phyloP scores from a whole-genome alignment of 352 stramenopile genomes.

The Phytophthora meadii region DNA sequence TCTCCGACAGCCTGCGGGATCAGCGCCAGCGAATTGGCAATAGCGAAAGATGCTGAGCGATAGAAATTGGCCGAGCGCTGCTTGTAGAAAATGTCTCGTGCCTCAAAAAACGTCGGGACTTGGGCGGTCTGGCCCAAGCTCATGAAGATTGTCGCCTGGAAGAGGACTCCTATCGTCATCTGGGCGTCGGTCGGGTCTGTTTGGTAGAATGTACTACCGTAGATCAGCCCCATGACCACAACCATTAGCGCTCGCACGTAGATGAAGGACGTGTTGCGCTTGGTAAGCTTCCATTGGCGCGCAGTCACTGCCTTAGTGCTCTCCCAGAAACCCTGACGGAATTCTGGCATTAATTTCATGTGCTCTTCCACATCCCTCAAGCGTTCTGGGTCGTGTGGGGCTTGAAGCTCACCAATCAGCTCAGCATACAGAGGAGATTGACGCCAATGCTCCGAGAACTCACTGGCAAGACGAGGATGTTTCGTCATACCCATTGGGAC shows the following conservation, averaged over 20 bases:
- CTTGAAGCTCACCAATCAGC: slow-evolving; percentile 8
- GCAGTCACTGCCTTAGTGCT: slow-evolving; percentile 42
- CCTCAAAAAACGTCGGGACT: slow-evolving; percentile 77
- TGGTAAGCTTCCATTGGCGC: slow-evolving; percentile 52
- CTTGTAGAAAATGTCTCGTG: slow-evolving; percentile 81
- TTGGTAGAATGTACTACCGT: slow-evolving; percentile 57
- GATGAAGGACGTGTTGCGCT: slow-evolving; percentile 50
- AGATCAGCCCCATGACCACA: slow-evolving; percentile 54
- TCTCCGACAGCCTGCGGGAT: slow-evolving; percentile 54
- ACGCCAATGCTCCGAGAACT: slow-evolving; percentile 37
- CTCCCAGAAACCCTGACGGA: slow-evolving; percentile 30
- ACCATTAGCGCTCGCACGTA: slow-evolving; percentile 40
- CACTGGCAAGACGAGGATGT: slow-evolving; percentile 27
- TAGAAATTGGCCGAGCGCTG: slow-evolving; percentile 84
- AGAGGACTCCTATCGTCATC: slow-evolving; percentile 78
- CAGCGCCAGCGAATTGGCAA: slow-evolving; percentile 40
- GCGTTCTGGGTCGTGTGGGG: slow-evolving; percentile 9
- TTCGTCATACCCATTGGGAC: slow-evolving; percentile 15
- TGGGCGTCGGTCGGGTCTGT: slow-evolving; percentile 46
- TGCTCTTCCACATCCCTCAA: slow-evolving; percentile 64
- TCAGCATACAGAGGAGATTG: slow-evolving; percentile 10
- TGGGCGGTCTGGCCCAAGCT: slow-evolving; percentile 73
- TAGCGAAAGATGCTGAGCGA: slow-evolving; percentile 67
- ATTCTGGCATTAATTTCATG: slow-evolving; percentile 66
- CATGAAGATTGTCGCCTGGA: slow-evolving; percentile 82